phyloP scores from a whole-genome alignment of 2,329 filamentous ascomycete genomes.

The Albifimbria verrucaria region DNA sequence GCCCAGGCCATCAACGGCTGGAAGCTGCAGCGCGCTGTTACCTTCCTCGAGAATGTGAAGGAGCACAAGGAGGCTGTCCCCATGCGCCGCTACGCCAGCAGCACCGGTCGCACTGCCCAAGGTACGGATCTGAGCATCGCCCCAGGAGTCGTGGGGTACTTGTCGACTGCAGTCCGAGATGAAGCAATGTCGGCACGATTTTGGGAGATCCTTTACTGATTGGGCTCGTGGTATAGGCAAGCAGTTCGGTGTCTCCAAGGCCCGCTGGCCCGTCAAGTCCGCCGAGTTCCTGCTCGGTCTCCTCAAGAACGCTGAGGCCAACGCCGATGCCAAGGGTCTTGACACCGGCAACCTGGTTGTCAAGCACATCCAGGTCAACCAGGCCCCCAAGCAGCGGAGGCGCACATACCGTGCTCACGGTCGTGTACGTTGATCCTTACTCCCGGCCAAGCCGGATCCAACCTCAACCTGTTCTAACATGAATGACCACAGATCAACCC shows the following conservation, averaged over 20 bases:
- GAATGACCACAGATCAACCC: constrained; percentile 90
- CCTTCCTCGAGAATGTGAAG: constrained; percentile 97
- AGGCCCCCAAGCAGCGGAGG: constrained; percentile 98
- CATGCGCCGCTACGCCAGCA: constrained; percentile 95
- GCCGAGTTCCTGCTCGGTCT: constrained; percentile 97
- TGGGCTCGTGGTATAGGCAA: constrained; percentile 64
- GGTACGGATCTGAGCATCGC: constrained; percentile 61
- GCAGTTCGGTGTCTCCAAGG: constrained; percentile 96
- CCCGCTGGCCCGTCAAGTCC: constrained; percentile 99
- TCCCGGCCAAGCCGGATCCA: background rate
- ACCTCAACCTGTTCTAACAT: constrained; percentile 21
- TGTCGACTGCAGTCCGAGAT: background rate
- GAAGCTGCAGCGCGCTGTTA: constrained; percentile 92
- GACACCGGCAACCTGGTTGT: constrained; percentile 96
- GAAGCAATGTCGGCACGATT: background rate
- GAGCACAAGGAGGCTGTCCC: constrained; percentile 96
- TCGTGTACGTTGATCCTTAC: constrained; percentile 70
- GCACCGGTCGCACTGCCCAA: constrained; percentile 94
- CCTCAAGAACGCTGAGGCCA: constrained; percentile 96
- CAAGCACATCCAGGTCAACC: constrained; percentile 99
- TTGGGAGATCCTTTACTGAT: background rate
- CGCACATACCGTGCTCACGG: constrained; percentile 99
- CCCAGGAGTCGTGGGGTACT: background rate
- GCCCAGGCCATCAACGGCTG: constrained; percentile 99
- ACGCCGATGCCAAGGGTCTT: constrained; percentile 94